phyloP scores from a whole-genome alignment of 805 yeast species.

The Metschnikowia cerradonensis region DNA sequence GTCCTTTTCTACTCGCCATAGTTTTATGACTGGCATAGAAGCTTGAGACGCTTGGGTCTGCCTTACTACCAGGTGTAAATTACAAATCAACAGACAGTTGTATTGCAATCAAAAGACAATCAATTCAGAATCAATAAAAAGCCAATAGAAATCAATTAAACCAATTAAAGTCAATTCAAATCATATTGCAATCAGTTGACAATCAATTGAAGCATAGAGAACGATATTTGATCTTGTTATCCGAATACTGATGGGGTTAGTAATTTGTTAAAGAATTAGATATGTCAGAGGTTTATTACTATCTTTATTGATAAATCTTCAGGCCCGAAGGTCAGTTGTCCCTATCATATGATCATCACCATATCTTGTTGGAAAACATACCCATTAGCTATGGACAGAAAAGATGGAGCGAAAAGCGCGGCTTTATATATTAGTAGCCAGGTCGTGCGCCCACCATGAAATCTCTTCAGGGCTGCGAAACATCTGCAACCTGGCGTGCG shows the following conservation, averaged over 20 bases:
- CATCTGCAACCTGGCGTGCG: not conserved
- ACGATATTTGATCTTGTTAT: not conserved
- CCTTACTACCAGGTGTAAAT: no score
- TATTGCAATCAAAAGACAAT: no score
- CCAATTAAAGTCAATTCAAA: no score
- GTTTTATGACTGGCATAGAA: no score
- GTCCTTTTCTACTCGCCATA: no score
- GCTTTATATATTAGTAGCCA: not conserved
- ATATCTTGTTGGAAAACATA: not conserved
- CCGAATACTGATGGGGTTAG: constrained; percentile 3
- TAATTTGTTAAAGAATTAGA: not conserved
- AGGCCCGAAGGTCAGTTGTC: constrained; percentile 22
- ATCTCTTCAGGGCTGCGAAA: constrained; percentile 4
- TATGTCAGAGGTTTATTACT: constrained; percentile 11
- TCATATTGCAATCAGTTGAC: no score
- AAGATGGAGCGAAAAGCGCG: not conserved
- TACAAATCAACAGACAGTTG: no score
- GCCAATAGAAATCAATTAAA: no score
- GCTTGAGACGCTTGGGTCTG: no score
- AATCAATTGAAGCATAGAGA: no score
- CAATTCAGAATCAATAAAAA: no score
- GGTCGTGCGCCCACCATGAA: not conserved
- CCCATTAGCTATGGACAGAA: not conserved
- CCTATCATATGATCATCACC: constrained; percentile 20
- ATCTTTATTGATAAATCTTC: constrained; percentile 18